Evolutionary conservation across 164 flowering plant species (phyloP).

Genomic region (Akebia trifoliata): DNA sequence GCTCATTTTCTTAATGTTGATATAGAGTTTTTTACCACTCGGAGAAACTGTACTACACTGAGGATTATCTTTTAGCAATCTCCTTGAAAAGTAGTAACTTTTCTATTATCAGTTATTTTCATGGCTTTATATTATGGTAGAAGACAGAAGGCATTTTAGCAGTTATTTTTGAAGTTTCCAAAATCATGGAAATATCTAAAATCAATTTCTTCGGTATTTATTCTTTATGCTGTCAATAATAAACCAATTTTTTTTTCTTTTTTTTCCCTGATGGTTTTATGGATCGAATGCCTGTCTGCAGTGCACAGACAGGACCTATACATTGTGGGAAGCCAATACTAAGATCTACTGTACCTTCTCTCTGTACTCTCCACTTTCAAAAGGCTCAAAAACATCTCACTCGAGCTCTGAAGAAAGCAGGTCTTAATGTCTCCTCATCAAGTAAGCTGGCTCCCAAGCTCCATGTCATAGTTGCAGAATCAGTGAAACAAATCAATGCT

Average conservation of each 20-base stretch:
- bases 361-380: slow-evolving; percentile 53
- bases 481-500: slow-evolving; percentile 58
- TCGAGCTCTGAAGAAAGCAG: slow-evolving; percentile 66
- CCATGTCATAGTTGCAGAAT: slow-evolving; percentile 68
- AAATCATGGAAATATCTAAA: too few relatives aligned
- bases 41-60: too few relatives aligned
- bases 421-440: slow-evolving; percentile 56
- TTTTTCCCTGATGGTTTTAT: background rate
- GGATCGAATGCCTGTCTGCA: slow-evolving; percentile 21
- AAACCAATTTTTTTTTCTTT: background rate
- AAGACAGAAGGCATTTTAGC: too few relatives aligned
- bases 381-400: slow-evolving; percentile 50
- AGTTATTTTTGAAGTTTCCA: too few relatives aligned
- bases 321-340: slow-evolving; percentile 65
- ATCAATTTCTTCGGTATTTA: too few relatives aligned
- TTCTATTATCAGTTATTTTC: too few relatives aligned
- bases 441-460: slow-evolving; percentile 63
- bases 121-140: too few relatives aligned
- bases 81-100: too few relatives aligned
- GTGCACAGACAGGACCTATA: slow-evolving; percentile 49
- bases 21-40: too few relatives aligned
- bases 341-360: slow-evolving; percentile 50
- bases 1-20: too few relatives aligned
- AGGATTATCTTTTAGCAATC: too few relatives aligned
- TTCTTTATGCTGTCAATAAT: too few relatives aligned